phyloP scores from a whole-genome alignment of 1,284 basidiomycete species.

The Cryptococcus sp. region DNA sequence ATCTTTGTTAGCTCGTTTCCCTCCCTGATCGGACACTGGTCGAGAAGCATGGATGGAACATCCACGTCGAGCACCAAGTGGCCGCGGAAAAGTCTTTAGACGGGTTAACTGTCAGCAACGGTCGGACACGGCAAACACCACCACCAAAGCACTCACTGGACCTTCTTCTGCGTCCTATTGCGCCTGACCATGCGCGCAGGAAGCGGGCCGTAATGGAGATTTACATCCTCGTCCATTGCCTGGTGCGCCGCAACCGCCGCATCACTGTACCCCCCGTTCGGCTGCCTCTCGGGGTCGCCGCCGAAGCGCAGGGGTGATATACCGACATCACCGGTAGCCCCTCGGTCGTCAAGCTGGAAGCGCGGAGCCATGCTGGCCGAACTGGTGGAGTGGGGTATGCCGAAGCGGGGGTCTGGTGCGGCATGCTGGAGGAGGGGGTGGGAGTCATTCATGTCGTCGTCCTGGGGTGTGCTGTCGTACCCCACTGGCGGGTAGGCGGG shows the following conservation, averaged over 20 bases:
- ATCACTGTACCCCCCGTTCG: slow-evolving; percentile 10
- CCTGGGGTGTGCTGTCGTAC: slow-evolving; percentile 6
- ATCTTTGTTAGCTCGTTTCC: slow-evolving; percentile 92
- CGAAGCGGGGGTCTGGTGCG: slow-evolving; percentile 29
- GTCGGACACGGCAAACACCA: neutral
- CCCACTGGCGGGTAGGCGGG: slow-evolving; percentile 16
- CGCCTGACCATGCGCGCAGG: slow-evolving; percentile 79
- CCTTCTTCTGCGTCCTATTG: slow-evolving; percentile 85
- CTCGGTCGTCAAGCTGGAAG: slow-evolving; percentile 30
- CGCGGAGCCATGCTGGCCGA: slow-evolving; percentile 21
- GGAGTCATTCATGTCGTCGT: slow-evolving; percentile 41
- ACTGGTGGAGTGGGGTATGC: slow-evolving; percentile 15
- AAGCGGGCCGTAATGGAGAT: slow-evolving; percentile 69
- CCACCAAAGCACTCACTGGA: slow-evolving; percentile 65
- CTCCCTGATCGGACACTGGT: slow-evolving; percentile 67
- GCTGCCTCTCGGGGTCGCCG: slow-evolving; percentile 10
- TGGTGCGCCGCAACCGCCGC: slow-evolving; percentile 6
- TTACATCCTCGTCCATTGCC: slow-evolving; percentile 40
- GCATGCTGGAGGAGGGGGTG: slow-evolving; percentile 39
- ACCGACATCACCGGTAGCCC: slow-evolving; percentile 23
- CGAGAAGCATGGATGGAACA: slow-evolving; percentile 78
- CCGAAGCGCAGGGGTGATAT: slow-evolving; percentile 19
- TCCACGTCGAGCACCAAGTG: slow-evolving; percentile 84
- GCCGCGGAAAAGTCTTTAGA: slow-evolving; percentile 71
- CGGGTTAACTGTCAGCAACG: neutral